Conservation (phyloP, 257 asterid genomes). For the Handroanthus guayacan region DNA sequence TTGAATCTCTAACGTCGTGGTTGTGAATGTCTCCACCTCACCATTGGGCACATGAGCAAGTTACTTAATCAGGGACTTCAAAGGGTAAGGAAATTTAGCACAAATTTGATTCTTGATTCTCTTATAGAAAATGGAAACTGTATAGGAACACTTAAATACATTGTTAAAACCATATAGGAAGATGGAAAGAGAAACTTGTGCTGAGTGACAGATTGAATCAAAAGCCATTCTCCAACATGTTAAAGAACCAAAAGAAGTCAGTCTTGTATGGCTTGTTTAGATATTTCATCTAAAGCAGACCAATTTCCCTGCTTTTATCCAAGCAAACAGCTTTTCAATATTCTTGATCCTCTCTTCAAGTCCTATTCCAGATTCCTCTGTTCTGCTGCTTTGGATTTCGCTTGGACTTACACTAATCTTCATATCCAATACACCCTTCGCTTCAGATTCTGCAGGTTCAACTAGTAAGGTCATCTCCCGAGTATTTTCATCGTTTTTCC, state of each 20-base stretch:
- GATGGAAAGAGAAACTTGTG: neutral
- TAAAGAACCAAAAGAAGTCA: neutral
- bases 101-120: too few species aligned
- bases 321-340: conserved; percentile 30
- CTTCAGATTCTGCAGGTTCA: neutral
- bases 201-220: conserved; percentile 1
- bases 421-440: neutral
- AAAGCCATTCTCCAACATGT: neutral
- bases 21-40: too few species aligned
- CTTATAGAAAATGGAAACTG: too few species aligned
- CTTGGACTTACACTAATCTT: neutral
- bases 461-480: neutral
- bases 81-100: too few species aligned
- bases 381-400: neutral
- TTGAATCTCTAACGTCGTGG: too few species aligned
- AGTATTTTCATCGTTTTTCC: neutral
- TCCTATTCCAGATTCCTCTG: neutral
- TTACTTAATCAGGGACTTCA: too few species aligned
- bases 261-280: neutral
- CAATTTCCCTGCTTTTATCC: conserved; percentile 30
- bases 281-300: neutral
- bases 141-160: neutral
- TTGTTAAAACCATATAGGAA: neutral
- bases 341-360: conserved; percentile 33
- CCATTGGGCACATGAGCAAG: too few species aligned